A percentile compares a stretch with the other conserved stretches of the same genome.
Evolutionary conservation across 768 basidiomycete genomes (phyloP).

Genomic region (Tephrocybe sp.): DNA sequence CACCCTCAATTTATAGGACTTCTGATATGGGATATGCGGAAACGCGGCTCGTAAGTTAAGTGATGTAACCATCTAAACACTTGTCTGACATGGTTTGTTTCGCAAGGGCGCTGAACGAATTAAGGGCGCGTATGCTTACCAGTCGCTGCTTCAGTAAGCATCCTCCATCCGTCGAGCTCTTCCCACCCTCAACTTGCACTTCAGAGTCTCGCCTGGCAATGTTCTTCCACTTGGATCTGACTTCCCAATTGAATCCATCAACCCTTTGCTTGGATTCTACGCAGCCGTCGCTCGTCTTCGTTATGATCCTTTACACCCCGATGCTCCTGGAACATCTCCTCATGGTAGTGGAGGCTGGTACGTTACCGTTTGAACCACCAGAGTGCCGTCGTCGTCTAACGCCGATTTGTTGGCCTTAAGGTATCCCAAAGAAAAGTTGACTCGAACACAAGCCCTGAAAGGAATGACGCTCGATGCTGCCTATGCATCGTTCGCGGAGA

Average conservation of each 20-base stretch:
- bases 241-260: slow-evolving; percentile 91
- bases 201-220: slow-evolving; percentile 50
- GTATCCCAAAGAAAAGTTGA: slow-evolving; percentile 75
- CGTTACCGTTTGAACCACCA: too few species aligned
- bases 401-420: slow-evolving; percentile 36
- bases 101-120: slow-evolving; percentile 62
- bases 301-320: slow-evolving; percentile 17
- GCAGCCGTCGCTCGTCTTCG: slow-evolving; percentile 76
- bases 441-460: slow-evolving; percentile 79
- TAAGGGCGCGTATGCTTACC: slow-evolving; percentile 89
- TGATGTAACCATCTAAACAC: too few species aligned
- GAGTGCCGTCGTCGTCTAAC: neutral
- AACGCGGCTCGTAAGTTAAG: slow-evolving; percentile 56
- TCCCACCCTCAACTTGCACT: neutral
- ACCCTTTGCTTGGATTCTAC: slow-evolving; percentile 88
- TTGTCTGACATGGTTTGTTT: too few species aligned
- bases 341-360: slow-evolving; percentile 86
- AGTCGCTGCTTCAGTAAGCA: slow-evolving; percentile 63
- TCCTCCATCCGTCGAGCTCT: neutral
- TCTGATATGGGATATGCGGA: slow-evolving; percentile 96
- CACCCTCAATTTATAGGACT: slow-evolving; percentile 44
- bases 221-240: slow-evolving; percentile 86
- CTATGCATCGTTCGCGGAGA: slow-evolving; percentile 81
- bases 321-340: slow-evolving; percentile 70
- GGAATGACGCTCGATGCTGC: slow-evolving; percentile 92